These are phyloP conservation scores for Chaetomidium leptoderma DNA, from an alignment of 495 filamentous ascomycete genomes.

Conservation along the genomic window DNA sequence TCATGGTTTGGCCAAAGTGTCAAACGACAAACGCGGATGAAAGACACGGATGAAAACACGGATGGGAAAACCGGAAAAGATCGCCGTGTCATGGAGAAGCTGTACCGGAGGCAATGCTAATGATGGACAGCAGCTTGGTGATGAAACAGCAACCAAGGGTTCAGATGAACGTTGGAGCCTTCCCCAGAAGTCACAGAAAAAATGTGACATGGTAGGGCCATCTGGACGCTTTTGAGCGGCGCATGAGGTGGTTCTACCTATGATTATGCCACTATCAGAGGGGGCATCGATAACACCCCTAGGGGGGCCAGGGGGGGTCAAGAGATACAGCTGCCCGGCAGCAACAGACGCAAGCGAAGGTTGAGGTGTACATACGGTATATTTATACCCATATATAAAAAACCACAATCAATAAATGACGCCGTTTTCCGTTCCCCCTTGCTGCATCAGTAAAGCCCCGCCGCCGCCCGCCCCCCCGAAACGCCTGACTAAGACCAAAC, in stretches of 20 bases:
- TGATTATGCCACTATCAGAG: not conserved
- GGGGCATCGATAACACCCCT: not conserved
- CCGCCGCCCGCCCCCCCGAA: constrained; percentile 6
- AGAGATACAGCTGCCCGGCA: not conserved
- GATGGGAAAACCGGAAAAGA: too few relatives aligned
- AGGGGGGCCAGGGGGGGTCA: not conserved
- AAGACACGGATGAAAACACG: too few relatives aligned
- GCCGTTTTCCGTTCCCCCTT: constrained; percentile 12
- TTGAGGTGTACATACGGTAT: constrained; percentile 7
- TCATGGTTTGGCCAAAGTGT: too few relatives aligned
- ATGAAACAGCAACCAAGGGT: too few relatives aligned
- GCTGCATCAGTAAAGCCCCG: not conserved
- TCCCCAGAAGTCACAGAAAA: too few relatives aligned
- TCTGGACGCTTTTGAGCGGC: not conserved
- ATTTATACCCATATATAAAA: constrained; percentile 13
- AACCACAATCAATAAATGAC: constrained; percentile 12
- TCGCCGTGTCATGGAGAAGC: too few relatives aligned
- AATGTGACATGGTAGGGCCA: too few relatives aligned
- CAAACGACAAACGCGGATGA: too few relatives aligned
- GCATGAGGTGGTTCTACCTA: not conserved
- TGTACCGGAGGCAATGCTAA: too few relatives aligned
- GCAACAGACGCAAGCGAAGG: not conserved
- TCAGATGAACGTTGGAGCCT: too few relatives aligned
- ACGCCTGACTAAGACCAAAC: constrained; percentile 13
- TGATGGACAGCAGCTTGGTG: too few relatives aligned